Percentiles rank a stretch among this genome's conserved stretches.
Evolutionary conservation across 208 protist species (phyloP).

Genomic region (Trypanosomatidae sp.): DNA sequence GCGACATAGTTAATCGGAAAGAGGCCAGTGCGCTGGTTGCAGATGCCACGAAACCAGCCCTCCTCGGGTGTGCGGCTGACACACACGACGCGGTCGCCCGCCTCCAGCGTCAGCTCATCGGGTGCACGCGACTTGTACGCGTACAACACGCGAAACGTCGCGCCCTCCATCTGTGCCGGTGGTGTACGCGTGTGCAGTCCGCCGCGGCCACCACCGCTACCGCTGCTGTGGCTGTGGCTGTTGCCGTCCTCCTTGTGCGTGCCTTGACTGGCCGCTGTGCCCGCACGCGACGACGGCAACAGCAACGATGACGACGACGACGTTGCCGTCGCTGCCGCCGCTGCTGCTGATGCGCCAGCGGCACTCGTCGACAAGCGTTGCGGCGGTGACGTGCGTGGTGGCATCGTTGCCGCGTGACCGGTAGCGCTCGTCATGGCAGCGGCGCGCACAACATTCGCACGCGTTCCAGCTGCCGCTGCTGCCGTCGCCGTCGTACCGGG

Average conservation of each 20-base stretch:
- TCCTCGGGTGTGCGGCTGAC: constrained; percentile 66
- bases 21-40: constrained; percentile 78
- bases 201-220: neutral
- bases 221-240: no score
- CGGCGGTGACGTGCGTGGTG: no score
- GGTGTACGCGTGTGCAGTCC: neutral
- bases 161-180: constrained; percentile 43
- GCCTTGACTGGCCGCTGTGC: constrained; percentile 1
- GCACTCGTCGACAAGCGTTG: no score
- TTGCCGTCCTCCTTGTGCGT: neutral
- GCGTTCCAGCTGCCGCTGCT: no score
- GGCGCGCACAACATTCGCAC: no score
- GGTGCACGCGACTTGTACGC: constrained; percentile 58
- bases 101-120: constrained; percentile 79
- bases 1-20: constrained; percentile 85
- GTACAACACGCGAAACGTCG: constrained; percentile 54
- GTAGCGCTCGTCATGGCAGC: no score
- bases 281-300: no score
- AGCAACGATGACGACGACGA: neutral
- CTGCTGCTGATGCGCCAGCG: no score
- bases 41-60: constrained; percentile 85
- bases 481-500: no score
- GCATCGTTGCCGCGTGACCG: no score
- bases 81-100: constrained; percentile 58
- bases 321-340: no score